Percentiles rank a stretch among this genome's conserved stretches.
Evolutionary conservation across 2,329 filamentous ascomycete genomes (phyloP).

Genomic region (Botrytis byssoidea): DNA sequence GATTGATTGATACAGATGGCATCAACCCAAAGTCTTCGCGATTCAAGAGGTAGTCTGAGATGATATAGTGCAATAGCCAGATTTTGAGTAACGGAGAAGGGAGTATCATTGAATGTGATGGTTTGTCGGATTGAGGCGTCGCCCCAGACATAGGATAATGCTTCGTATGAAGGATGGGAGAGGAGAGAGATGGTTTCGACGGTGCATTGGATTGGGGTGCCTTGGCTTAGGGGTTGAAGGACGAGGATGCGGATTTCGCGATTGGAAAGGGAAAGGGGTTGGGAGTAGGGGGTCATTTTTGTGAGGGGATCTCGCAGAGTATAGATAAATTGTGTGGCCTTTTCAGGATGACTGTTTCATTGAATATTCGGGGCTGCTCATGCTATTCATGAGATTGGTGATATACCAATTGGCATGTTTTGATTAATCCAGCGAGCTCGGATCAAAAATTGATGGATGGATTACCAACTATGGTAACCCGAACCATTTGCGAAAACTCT

Average conservation of each 20-base stretch:
- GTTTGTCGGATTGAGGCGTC: neutral
- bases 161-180: constrained; percentile 15
- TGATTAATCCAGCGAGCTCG: neutral
- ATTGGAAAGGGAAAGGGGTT: neutral
- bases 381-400: neutral
- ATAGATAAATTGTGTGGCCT: neutral
- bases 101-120: constrained; percentile 5
- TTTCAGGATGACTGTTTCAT: neutral
- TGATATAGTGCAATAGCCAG: constrained; percentile 16
- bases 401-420: neutral
- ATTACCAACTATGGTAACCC: constrained; percentile 9
- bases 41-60: neutral
- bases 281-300: neutral
- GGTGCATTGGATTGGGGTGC: neutral
- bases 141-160: constrained; percentile 23
- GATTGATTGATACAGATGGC: constrained; percentile 29
- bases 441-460: neutral
- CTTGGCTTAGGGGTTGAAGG: neutral
- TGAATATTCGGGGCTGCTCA: neutral
- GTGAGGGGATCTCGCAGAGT: neutral
- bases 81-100: constrained; percentile 17
- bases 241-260: neutral
- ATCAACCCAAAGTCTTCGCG: constrained; percentile 22
- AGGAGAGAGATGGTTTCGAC: constrained; percentile 16
- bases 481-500: neutral